phyloP scores from a whole-genome alignment of 2,329 filamentous ascomycete genomes.

The Phoma sp. region DNA sequence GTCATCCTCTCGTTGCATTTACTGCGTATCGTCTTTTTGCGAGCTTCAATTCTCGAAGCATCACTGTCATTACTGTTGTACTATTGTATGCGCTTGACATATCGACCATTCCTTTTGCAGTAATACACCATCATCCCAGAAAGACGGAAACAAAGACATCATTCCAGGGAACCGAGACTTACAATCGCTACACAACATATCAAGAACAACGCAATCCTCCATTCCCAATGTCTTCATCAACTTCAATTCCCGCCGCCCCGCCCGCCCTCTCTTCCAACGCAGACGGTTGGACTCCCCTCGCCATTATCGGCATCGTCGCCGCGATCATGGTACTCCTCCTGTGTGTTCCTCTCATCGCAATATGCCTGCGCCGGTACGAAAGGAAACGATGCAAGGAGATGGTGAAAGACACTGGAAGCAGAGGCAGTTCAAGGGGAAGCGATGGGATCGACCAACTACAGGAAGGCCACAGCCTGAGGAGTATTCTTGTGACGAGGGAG shows the following conservation, averaged over 20 bases:
- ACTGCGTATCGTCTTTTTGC: background rate
- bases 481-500: constrained; percentile 33
- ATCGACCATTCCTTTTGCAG: background rate
- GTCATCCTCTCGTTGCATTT: background rate
- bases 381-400: constrained; percentile 28
- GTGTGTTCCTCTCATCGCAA: constrained; percentile 26
- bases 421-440: constrained; percentile 16
- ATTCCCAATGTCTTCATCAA: background rate
- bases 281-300: constrained; percentile 27
- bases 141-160: background rate
- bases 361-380: constrained; percentile 28
- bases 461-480: constrained; percentile 29
- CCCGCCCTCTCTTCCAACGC: constrained; percentile 8
- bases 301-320: constrained; percentile 34
- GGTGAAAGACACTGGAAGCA: constrained; percentile 12
- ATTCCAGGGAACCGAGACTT: background rate
- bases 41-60: background rate
- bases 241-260: constrained; percentile 20
- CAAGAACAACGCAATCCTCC: too few relatives aligned
- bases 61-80: constrained; percentile 11
- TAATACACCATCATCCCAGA: background rate
- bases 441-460: constrained; percentile 1
- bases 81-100: background rate
- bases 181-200: background rate
- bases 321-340: constrained; percentile 27